phyloP scores from a whole-genome alignment of 129 eudicot species.

The Centaurea solstitialis region DNA sequence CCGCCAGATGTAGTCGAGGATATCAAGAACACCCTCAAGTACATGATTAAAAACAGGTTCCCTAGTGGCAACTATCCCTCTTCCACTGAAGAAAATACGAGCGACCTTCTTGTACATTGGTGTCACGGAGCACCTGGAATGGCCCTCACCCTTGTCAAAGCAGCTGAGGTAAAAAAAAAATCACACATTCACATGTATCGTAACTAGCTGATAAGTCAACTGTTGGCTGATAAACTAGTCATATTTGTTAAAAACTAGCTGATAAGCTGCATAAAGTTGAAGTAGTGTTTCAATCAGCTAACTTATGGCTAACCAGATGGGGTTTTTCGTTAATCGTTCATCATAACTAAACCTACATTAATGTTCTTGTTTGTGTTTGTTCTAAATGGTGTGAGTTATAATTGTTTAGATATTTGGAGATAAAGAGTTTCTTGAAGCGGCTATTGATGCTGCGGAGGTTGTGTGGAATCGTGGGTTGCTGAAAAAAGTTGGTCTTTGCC shows the following conservation, averaged over 20 bases:
- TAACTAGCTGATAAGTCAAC: no score
- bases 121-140: conserved; percentile 18
- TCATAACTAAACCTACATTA: no score
- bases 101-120: conserved; percentile 3
- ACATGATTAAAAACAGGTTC: conserved; percentile 5
- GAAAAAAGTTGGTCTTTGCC: conserved; percentile 16
- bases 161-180: conserved; percentile 16
- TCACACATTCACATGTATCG: neutral
- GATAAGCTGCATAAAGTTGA: no score
- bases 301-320: no score
- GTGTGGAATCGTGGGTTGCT: conserved; percentile 13
- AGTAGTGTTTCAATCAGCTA: no score
- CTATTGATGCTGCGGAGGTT: neutral
- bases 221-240: neutral
- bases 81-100: neutral
- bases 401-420: neutral
- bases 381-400: no score
- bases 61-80: conserved; percentile 17
- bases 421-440: conserved; percentile 12
- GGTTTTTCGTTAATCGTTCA: no score
- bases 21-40: conserved; percentile 10
- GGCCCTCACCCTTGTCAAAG: conserved; percentile 24
- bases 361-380: no score
- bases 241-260: no score
- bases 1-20: neutral